Evolutionary conservation across 306 rosid genomes (phyloP).

Genomic region (Crotalaria pallida): DNA sequence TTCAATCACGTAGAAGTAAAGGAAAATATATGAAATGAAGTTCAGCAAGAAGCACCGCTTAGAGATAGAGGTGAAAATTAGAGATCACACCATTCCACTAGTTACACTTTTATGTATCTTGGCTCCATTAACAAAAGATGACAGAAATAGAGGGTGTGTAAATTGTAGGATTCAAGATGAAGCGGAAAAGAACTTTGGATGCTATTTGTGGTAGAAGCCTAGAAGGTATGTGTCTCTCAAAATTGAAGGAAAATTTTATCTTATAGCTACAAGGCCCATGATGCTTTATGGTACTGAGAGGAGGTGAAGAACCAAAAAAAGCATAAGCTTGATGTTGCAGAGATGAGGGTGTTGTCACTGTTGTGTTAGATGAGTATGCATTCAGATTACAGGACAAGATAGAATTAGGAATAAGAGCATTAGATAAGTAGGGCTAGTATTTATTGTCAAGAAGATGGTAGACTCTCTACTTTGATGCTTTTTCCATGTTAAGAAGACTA

Average conservation of each 20-base stretch:
- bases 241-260: not conserved
- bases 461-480: too few relatives aligned
- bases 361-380: not conserved
- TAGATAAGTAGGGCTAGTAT: not conserved
- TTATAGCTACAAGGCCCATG: not conserved
- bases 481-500: too few relatives aligned
- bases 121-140: not conserved
- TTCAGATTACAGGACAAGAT: too few relatives aligned
- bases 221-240: not conserved
- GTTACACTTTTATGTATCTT: not conserved
- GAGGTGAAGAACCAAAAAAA: not conserved
- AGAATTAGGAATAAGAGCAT: not conserved
- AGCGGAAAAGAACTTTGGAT: not conserved
- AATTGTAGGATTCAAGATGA: too few relatives aligned
- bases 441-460: too few relatives aligned
- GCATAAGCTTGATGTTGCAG: not conserved
- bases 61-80: too few relatives aligned
- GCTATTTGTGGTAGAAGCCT: not conserved
- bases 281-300: not conserved
- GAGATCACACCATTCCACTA: not conserved
- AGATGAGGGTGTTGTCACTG: not conserved
- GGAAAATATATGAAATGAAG: not conserved
- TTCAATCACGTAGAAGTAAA: not conserved
- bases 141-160: not conserved
- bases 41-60: not conserved